Evolutionary conservation across 2,329 filamentous ascomycete genomes (phyloP).

Genomic region (Trichoderma sp.): DNA sequence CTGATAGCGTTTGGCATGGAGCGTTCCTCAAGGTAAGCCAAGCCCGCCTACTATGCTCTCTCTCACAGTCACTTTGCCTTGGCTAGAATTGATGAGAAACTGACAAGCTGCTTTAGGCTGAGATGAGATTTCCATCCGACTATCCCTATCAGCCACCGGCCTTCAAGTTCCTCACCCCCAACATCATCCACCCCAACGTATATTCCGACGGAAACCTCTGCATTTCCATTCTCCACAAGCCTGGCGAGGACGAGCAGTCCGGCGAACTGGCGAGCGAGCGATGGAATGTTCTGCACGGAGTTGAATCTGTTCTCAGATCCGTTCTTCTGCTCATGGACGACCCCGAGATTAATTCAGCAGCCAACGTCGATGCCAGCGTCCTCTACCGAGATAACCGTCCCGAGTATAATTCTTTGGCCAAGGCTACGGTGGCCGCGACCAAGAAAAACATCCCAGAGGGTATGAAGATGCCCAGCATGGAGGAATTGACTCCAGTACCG

Average conservation of each 20-base stretch:
- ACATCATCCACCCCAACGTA: constrained; percentile 90
- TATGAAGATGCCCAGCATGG: constrained; percentile 77
- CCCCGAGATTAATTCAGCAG: constrained; percentile 87
- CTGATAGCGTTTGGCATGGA: constrained; percentile 86
- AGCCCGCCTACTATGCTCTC: constrained; percentile 20
- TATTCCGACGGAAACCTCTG: constrained; percentile 88
- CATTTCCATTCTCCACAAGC: constrained; percentile 92
- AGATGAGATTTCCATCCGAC: constrained; percentile 82
- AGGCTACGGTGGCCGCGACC: constrained; percentile 67
- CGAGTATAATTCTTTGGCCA: constrained; percentile 68
- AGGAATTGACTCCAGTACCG: constrained; percentile 58
- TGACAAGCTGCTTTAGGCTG: constrained; percentile 51
- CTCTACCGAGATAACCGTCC: constrained; percentile 72
- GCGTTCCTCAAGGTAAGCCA: constrained; percentile 73
- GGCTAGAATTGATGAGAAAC: neutral
- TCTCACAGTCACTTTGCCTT: neutral
- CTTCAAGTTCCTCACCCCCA: constrained; percentile 73
- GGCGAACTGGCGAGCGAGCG: constrained; percentile 87
- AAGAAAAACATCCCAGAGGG: constrained; percentile 76
- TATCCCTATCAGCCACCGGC: constrained; percentile 88
- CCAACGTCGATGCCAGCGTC: constrained; percentile 90
- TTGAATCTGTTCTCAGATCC: constrained; percentile 90
- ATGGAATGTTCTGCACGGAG: constrained; percentile 91
- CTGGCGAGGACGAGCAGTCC: constrained; percentile 89
- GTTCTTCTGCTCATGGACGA: constrained; percentile 90